Conservation (phyloP, 257 asterid genomes). For the Solanum bulbocastanum region DNA sequence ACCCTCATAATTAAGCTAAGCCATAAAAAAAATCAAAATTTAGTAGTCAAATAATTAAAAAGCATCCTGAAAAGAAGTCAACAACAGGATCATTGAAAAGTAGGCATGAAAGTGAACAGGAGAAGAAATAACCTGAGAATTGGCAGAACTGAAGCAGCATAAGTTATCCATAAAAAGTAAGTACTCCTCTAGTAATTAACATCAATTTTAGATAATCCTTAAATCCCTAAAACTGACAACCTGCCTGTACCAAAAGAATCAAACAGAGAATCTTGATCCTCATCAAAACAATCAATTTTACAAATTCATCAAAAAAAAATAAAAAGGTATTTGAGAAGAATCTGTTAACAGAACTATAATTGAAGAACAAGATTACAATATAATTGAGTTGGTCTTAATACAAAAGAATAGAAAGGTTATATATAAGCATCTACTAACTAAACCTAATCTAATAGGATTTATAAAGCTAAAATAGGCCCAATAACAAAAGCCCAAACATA, state of each 20-base stretch:
- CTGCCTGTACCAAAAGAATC: neutral
- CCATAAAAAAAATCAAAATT: neutral
- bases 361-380: too few species aligned
- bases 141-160: slow-evolving; percentile 47
- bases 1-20: neutral
- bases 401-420: too few species aligned
- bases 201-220: slow-evolving; percentile 8
- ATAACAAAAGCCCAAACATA: too few species aligned
- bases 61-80: neutral
- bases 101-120: neutral
- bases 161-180: slow-evolving; percentile 41
- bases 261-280: slow-evolving; percentile 10
- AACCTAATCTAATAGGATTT: too few species aligned
- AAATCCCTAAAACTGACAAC: slow-evolving; percentile 21
- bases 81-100: neutral
- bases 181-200: slow-evolving; percentile 32
- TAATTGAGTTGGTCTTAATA: too few species aligned
- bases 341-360: too few species aligned
- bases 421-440: too few species aligned
- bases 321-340: neutral
- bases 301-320: neutral
- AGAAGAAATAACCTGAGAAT: slow-evolving; percentile 31
- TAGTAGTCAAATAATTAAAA: neutral
- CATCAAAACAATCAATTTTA: neutral
- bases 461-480: too few species aligned